Percentiles rank a stretch among this genome's conserved stretches.
These are phyloP conservation scores for Podospora pseudoanserina DNA, from an alignment of 495 filamentous ascomycete species.

Conservation along the genomic window DNA sequence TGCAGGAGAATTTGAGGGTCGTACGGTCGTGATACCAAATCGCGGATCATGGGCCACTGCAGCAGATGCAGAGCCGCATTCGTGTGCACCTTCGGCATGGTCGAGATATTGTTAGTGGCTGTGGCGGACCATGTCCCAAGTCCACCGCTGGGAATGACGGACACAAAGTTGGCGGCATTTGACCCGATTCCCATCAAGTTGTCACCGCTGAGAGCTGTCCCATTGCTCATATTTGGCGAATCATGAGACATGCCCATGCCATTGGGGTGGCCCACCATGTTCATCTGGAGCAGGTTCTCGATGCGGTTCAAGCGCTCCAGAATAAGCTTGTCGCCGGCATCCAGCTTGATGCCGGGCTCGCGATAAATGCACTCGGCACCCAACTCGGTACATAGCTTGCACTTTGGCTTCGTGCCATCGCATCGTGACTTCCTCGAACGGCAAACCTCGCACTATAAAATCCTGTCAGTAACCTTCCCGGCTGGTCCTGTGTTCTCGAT, in stretches of 20 bases:
- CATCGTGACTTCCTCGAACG: slow-evolving; percentile 79
- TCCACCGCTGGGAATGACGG: slow-evolving; percentile 61
- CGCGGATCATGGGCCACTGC: slow-evolving; percentile 75
- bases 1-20: slow-evolving; percentile 75
- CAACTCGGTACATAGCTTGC: slow-evolving; percentile 75
- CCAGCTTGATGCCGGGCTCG: slow-evolving; percentile 82
- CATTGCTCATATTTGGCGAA: slow-evolving; percentile 68
- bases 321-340: slow-evolving; percentile 81
- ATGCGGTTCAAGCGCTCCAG: slow-evolving; percentile 72
- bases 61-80: slow-evolving; percentile 74
- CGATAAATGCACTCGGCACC: slow-evolving; percentile 80
- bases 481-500: not conserved
- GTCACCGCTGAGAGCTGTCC: slow-evolving; percentile 62
- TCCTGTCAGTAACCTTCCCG: slow-evolving; percentile 26
- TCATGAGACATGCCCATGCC: slow-evolving; percentile 45
- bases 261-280: slow-evolving; percentile 46
- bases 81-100: slow-evolving; percentile 79
- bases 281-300: slow-evolving; percentile 71
- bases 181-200: slow-evolving; percentile 48
- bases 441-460: slow-evolving; percentile 72
- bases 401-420: slow-evolving; percentile 79
- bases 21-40: slow-evolving; percentile 70
- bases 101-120: slow-evolving; percentile 66
- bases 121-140: slow-evolving; percentile 68
- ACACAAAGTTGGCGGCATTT: slow-evolving; percentile 45